Evolutionary conservation across 164 flowering plant genomes (phyloP), one percentile per base, ranked within the genome.

Genomic region (Vitis rupestris): DNA sequence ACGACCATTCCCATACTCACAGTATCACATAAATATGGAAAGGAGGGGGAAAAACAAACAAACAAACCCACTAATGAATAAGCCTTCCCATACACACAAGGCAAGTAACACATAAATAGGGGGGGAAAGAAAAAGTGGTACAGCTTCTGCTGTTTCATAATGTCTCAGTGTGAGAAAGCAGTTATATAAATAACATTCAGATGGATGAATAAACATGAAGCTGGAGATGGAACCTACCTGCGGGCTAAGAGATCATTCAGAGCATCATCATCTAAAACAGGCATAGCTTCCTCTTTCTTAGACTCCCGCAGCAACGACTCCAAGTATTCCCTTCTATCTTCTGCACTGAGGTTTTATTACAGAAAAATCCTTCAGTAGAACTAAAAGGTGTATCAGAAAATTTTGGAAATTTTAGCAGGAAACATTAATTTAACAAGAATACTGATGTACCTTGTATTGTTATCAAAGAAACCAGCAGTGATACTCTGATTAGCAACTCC

Each of bases 401-500:
- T 48, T 27, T 57, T 57, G 12, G 3, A 48, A 47, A 9, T 61
- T 30, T 61, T 52, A 16, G 23, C 56, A 68, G 64, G 3, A 71
- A 16, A 54, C 30, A 50, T 53, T 50, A 13, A 19, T 29, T 50
- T 13, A 14, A 29, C 9, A 14, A 61, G 50, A 5, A 56, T 19
- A n/a, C 50, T 44, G 16, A 67, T 37, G 59, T 63, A 93, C 99
- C 99, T 96, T 17, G 99, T 93, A 72, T 96, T 86, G 62, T 96
- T 96, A 76, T 96, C 99, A 79, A 96, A 96, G 75, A 96, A 96
- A 2, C 99, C 99, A 78, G 99, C 99, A 72, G 99, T 96, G 67
- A 96, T 96, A 74, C 99, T 96, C 80, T 96, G 99, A 78, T 96
- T 96, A 13, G 99, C 99, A 77, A 96, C 98, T 72, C 99, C 98